phyloP scores from a whole-genome alignment of 2,329 filamentous ascomycete genomes.

The Neopestalotiopsis rosae region DNA sequence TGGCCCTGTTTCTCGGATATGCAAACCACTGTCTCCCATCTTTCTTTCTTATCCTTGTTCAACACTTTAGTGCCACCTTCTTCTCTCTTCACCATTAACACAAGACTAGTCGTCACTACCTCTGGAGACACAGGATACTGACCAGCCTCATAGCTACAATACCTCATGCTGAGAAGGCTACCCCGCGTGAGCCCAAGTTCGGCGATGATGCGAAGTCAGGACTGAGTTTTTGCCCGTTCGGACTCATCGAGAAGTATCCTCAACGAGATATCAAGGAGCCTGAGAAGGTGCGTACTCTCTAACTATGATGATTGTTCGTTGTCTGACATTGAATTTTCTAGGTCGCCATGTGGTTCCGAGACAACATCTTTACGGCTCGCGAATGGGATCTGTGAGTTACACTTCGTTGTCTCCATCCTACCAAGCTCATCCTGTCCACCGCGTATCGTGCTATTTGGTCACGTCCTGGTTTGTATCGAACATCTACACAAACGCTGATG shows the following conservation, averaged over 20 bases:
- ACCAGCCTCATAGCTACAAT: too few relatives aligned
- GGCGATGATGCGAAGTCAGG: background rate
- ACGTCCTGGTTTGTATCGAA: background rate
- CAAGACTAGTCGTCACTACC: too few relatives aligned
- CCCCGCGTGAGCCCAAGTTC: background rate
- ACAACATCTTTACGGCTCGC: constrained; percentile 61
- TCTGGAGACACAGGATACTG: too few relatives aligned
- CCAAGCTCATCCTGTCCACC: background rate
- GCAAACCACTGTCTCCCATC: too few relatives aligned
- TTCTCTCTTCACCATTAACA: too few relatives aligned
- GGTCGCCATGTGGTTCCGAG: constrained; percentile 59
- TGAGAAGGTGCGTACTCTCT: background rate
- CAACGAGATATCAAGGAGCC: background rate
- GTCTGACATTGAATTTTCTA: constrained; percentile 25
- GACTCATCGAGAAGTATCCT: too few relatives aligned
- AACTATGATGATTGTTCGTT: background rate
- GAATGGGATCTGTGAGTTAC: constrained; percentile 78
- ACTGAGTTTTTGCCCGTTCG: background rate
- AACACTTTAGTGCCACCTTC: too few relatives aligned
- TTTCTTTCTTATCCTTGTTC: too few relatives aligned
- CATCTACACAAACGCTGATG: background rate
- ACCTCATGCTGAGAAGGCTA: too few relatives aligned
- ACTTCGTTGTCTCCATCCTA: background rate
- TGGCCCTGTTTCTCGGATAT: too few relatives aligned
- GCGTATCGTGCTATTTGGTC: background rate